Evolutionary conservation across 2,329 filamentous ascomycete species (phyloP).

Genomic region (Phialocephala sp.): DNA sequence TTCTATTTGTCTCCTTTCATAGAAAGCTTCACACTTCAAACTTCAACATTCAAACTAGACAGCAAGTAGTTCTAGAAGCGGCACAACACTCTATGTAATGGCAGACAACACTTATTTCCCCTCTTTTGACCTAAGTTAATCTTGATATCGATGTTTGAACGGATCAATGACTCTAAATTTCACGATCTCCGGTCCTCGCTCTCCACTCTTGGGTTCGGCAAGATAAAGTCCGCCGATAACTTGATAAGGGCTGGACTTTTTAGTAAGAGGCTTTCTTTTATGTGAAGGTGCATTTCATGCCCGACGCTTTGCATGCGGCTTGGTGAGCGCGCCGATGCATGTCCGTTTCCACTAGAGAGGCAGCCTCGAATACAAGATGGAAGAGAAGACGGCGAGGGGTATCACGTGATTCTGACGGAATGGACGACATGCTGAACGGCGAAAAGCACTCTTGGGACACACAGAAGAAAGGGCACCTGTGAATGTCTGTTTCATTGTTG

Average conservation of each 20-base stretch:
- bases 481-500: neutral
- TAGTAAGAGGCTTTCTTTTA: neutral
- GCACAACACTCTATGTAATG: neutral
- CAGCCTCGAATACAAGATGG: too few species aligned
- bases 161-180: neutral
- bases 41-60: neutral
- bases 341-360: neutral
- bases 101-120: too few species aligned
- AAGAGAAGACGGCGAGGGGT: too few species aligned
- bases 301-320: neutral
- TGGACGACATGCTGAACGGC: too few species aligned
- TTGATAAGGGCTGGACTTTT: neutral
- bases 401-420: too few species aligned
- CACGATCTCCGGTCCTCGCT: neutral
- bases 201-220: slow-evolving; percentile 17
- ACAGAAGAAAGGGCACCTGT: too few species aligned
- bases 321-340: neutral
- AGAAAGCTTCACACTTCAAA: neutral
- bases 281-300: neutral
- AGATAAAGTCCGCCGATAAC: slow-evolving; percentile 17
- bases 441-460: too few species aligned
- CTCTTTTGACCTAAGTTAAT: neutral
- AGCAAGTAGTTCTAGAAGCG: neutral
- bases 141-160: slow-evolving; percentile 2
- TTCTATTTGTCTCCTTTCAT: neutral